phyloP scores from a whole-genome alignment of 129 eudicot species.

The Flaveria robusta region DNA sequence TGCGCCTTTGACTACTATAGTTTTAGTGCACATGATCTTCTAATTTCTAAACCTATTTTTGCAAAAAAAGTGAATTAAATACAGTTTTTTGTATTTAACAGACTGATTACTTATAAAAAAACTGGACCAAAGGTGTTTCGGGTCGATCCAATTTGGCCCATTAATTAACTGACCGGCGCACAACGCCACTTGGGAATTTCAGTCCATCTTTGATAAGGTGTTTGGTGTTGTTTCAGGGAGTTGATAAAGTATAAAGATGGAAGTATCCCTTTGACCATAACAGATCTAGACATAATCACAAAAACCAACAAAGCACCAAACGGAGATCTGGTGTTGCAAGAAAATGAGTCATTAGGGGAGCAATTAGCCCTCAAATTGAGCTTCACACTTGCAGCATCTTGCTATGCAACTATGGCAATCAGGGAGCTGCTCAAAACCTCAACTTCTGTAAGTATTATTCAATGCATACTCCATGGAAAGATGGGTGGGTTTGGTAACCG shows the following conservation, averaged over 20 bases:
- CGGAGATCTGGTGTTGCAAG: slow-evolving; percentile 28
- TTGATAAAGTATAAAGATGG: slow-evolving; percentile 67
- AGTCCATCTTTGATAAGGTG: not conserved
- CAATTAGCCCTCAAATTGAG: slow-evolving; percentile 78
- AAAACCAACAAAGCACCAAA: slow-evolving; percentile 34
- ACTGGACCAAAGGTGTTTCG: no score
- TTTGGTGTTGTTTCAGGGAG: slow-evolving; percentile 53
- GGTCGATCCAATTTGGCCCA: not conserved
- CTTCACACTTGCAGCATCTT: slow-evolving; percentile 85
- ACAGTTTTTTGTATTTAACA: not conserved
- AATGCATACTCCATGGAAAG: slow-evolving; percentile 1
- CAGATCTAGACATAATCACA: slow-evolving; percentile 66
- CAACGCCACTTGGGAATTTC: not conserved
- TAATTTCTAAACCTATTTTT: not conserved
- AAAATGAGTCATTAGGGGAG: slow-evolving; percentile 31
- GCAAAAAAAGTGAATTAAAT: not conserved
- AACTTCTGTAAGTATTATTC: slow-evolving; percentile 66
- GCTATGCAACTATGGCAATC: slow-evolving; percentile 97
- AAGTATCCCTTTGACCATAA: slow-evolving; percentile 66
- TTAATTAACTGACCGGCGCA: not conserved
- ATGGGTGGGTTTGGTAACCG: not conserved
- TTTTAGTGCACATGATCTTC: not conserved
- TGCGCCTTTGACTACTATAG: not conserved
- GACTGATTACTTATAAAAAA: not conserved
- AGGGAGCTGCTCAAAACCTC: slow-evolving; percentile 95